These are phyloP conservation scores for Umbilicus rupestris DNA, from an alignment of 164 flowering plant genomes.

Conservation along the genomic window DNA sequence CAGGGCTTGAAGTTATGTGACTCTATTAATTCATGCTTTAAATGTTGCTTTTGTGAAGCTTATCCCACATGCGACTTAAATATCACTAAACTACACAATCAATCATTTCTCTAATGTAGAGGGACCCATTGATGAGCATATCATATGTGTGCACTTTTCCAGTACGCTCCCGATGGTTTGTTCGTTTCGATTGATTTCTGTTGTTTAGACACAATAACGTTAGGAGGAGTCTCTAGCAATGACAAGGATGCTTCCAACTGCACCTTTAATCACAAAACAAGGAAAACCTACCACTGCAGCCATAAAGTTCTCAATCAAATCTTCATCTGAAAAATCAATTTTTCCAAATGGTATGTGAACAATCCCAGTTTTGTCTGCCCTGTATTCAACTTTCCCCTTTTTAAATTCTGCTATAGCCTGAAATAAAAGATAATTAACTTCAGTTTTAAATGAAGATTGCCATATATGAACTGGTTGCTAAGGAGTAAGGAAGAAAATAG, in stretches of 20 bases:
- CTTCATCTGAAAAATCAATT: slow-evolving; percentile 74
- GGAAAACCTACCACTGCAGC: slow-evolving; percentile 58
- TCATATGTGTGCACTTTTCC: slow-evolving; percentile 87
- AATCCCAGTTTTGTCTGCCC: slow-evolving; percentile 96
- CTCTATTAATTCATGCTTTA: too few relatives aligned
- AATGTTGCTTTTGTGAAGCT: too few relatives aligned
- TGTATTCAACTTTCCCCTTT: slow-evolving; percentile 88
- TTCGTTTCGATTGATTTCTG: slow-evolving; percentile 90
- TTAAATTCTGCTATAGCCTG: slow-evolving; percentile 97
- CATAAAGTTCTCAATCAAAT: slow-evolving; percentile 63
- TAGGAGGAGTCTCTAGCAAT: neutral
- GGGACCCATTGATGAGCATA: slow-evolving; percentile 97
- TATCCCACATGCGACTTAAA: too few relatives aligned
- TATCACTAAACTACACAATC: too few relatives aligned
- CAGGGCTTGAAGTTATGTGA: too few relatives aligned
- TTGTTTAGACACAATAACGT: neutral
- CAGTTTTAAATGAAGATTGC: neutral
- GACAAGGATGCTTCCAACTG: too few relatives aligned
- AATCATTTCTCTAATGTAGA: slow-evolving; percentile 76
- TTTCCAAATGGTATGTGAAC: slow-evolving; percentile 97
- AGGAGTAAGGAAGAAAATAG: neutral
- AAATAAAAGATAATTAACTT: neutral
- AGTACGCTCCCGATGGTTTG: slow-evolving; percentile 87
- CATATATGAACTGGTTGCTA: neutral
- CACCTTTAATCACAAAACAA: neutral